Base-by-base conservation (phyloP, 257 asterid genomes). In the Nicotiana attenuata region DNA sequence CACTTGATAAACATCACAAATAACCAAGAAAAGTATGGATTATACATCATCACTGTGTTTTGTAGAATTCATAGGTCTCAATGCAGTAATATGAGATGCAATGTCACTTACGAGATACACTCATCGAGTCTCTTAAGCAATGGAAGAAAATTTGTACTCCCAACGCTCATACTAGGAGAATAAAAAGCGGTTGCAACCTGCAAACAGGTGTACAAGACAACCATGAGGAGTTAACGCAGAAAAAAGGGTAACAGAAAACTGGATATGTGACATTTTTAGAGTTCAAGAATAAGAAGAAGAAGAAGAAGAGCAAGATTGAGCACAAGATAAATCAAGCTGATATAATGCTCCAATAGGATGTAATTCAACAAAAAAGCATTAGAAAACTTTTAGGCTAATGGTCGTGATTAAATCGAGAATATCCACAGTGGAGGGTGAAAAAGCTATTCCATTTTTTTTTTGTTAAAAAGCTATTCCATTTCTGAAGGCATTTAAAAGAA, bases 111-210 rank as follows among this genome's bases (percentile, higher is more conserved):
- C 98, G 93, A 86, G 84, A 96, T 94, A 91, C 98, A 91, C 87
- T 94, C 98, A 69, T 96, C 99, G 75, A 96, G 97, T 84, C 95
- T 91, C 86, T 92, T 96, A 83, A 96, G 97, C 87, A 96, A 82
- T 47, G 97, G 99, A 71, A 96, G 98, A 87, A 96, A 96, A 87
- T 89, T 94, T 29, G 86, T 90, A 80, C 89, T 93, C 17, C 89
- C 85, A 56, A 93, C 97, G 83, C 85, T 94, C 98, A 96, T 96
- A 87, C 86, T 90, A 83, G 98, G 96, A 85, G 98, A 91, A 85
- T 96, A 88, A 89, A 96, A 96, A 87, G 92, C 90, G 88, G 97
- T 92, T 8, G 98, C 97, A 84, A 96, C 98, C 99, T 96, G 97
- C 93, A 90, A 84, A 83, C 66, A 82, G 68, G 85, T 26, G 53